Conservation (phyloP, 2,329 filamentous ascomycete species). For the Pseudocercospora fijiensis region DNA sequence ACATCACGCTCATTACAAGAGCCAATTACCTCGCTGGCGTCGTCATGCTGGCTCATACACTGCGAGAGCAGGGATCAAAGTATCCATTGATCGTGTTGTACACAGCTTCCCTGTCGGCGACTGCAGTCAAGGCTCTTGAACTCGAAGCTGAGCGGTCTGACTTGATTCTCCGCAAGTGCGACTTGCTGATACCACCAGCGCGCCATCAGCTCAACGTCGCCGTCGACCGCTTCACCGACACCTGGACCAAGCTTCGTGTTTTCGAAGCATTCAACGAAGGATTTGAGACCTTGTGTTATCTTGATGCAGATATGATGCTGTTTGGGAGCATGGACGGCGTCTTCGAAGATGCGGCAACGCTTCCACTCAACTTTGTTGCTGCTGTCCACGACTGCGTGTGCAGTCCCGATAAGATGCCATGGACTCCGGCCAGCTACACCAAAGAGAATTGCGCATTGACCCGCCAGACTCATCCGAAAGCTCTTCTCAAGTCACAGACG, state of each 20-base stretch:
- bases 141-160: slow-evolving; percentile 44
- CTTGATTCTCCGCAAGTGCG: slow-evolving; percentile 43
- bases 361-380: slow-evolving; percentile 46
- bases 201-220: slow-evolving; percentile 44
- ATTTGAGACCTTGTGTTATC: slow-evolving; percentile 48
- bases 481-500: slow-evolving; percentile 37
- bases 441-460: slow-evolving; percentile 51
- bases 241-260: slow-evolving; percentile 56
- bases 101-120: slow-evolving; percentile 44
- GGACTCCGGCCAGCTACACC: slow-evolving; percentile 51
- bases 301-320: slow-evolving; percentile 55
- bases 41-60: slow-evolving; percentile 50
- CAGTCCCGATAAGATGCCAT: slow-evolving; percentile 50
- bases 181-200: slow-evolving; percentile 44
- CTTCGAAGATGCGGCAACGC: slow-evolving; percentile 39
- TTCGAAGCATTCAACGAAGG: slow-evolving; percentile 44
- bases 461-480: slow-evolving; percentile 38
- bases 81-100: slow-evolving; percentile 53
- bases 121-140: slow-evolving; percentile 44
- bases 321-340: slow-evolving; percentile 45
- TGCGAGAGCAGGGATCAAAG: slow-evolving; percentile 45
- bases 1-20: slow-evolving; percentile 52
- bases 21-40: slow-evolving; percentile 53
- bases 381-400: slow-evolving; percentile 54
- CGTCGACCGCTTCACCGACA: slow-evolving; percentile 53